Evolutionary conservation across 495 filamentous ascomycete genomes (phyloP).

Genomic region (Annulohypoxylon stygium): DNA sequence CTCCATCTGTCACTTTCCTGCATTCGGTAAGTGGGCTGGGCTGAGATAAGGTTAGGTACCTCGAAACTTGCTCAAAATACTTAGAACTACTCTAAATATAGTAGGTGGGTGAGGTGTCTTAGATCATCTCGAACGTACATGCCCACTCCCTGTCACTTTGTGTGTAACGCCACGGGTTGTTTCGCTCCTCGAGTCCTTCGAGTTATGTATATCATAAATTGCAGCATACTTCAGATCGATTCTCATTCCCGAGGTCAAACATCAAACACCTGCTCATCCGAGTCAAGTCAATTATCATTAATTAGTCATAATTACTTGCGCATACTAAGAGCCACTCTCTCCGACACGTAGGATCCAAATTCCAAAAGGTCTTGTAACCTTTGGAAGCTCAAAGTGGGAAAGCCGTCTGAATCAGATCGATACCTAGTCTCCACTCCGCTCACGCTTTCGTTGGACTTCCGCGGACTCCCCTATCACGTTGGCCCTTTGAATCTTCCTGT

Average conservation of each 20-base stretch:
- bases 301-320: constrained; percentile 14
- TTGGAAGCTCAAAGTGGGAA: constrained; percentile 2
- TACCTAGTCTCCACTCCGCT: constrained; percentile 1
- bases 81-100: background rate
- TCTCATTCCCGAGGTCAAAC: background rate
- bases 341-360: constrained; percentile 1
- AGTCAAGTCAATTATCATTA: constrained; percentile 13
- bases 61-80: constrained; percentile 17
- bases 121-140: background rate
- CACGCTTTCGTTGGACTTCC: background rate
- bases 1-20: constrained; percentile 4
- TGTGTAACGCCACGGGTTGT: constrained; percentile 1
- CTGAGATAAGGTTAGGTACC: constrained; percentile 5
- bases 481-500: constrained; percentile 16
- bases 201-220: background rate
- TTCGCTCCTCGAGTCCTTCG: background rate
- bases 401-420: background rate
- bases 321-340: constrained; percentile 21
- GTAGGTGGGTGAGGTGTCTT: background rate
- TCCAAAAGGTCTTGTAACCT: background rate
- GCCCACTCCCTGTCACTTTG: background rate
- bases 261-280: background rate
- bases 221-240: background rate
- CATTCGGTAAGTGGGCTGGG: constrained; percentile 7
- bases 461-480: constrained; percentile 19